Conservation (phyloP, 345 rosid species). For the Eucalyptus erythrocorys region DNA sequence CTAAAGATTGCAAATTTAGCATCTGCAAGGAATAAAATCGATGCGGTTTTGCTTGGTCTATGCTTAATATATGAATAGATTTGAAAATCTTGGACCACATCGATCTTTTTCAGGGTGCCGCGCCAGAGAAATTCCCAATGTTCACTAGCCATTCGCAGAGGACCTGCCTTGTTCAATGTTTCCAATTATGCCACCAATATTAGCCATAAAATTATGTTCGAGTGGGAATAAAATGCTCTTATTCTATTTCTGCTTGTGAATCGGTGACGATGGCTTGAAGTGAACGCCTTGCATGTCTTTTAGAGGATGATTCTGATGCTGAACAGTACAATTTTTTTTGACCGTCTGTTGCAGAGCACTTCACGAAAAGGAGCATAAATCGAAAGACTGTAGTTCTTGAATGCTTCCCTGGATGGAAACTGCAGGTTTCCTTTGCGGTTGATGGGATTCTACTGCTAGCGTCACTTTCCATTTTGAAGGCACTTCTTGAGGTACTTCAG, state of each 20-base stretch:
- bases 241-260: not conserved
- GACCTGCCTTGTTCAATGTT: not conserved
- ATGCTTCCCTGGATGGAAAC: too few relatives aligned
- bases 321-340: not conserved
- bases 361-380: conserved; percentile 67
- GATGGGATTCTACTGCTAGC: too few relatives aligned
- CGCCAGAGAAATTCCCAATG: not conserved
- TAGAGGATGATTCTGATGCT: not conserved
- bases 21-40: not conserved
- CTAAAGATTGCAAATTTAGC: not conserved
- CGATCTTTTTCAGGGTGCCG: not conserved
- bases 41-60: not conserved
- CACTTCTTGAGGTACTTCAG: too few relatives aligned
- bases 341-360: conserved; percentile 52
- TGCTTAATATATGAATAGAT: not conserved
- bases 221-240: not conserved
- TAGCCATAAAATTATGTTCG: not conserved
- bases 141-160: not conserved
- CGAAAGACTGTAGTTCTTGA: conserved; percentile 51
- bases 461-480: too few relatives aligned
- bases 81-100: not conserved
- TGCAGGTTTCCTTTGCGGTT: too few relatives aligned
- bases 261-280: not conserved
- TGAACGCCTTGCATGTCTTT: not conserved
- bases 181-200: not conserved